phyloP scores from a whole-genome alignment of 805 yeast genomes.

The Suhomyces emberorum region DNA sequence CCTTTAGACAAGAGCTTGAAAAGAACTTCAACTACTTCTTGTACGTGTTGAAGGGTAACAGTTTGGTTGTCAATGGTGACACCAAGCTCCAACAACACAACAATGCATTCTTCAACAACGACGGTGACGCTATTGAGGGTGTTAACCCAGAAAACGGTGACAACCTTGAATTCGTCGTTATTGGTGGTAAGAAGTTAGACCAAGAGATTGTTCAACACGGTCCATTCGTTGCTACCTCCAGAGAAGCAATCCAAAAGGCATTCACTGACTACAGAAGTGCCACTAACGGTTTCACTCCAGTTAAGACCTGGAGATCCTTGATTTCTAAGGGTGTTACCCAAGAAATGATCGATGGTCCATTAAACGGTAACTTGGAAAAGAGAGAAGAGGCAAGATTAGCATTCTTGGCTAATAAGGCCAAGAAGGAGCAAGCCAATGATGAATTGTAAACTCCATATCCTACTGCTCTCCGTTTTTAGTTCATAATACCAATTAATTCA shows the following conservation, averaged over 20 bases:
- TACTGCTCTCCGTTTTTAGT: no score
- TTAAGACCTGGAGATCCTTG: conserved; percentile 56
- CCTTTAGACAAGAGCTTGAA: conserved; percentile 58
- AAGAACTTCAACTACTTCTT: conserved; percentile 63
- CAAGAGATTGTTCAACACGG: conserved; percentile 85
- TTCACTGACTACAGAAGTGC: conserved; percentile 69
- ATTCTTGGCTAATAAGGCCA: conserved; percentile 1
- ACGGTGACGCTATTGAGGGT: conserved; percentile 59
- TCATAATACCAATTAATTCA: no score
- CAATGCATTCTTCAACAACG: conserved; percentile 62
- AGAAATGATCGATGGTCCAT: conserved; percentile 38
- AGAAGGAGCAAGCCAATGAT: background rate
- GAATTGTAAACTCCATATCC: no score
- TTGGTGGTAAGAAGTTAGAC: conserved; percentile 72
- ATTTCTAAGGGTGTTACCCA: conserved; percentile 42
- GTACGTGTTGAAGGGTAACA: conserved; percentile 61
- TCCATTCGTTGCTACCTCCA: conserved; percentile 79
- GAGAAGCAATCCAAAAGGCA: conserved; percentile 64
- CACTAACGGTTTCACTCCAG: conserved; percentile 66
- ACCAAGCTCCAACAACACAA: conserved; percentile 43
- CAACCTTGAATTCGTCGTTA: conserved; percentile 60
- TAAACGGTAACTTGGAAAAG: conserved; percentile 30
- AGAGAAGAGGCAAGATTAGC: conserved; percentile 22
- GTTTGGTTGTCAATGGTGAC: conserved; percentile 33
- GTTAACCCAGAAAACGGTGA: conserved; percentile 21